These are phyloP conservation scores for Tricholoma furcatifolium DNA, from an alignment of 768 basidiomycete genomes.

Conservation along the genomic window DNA sequence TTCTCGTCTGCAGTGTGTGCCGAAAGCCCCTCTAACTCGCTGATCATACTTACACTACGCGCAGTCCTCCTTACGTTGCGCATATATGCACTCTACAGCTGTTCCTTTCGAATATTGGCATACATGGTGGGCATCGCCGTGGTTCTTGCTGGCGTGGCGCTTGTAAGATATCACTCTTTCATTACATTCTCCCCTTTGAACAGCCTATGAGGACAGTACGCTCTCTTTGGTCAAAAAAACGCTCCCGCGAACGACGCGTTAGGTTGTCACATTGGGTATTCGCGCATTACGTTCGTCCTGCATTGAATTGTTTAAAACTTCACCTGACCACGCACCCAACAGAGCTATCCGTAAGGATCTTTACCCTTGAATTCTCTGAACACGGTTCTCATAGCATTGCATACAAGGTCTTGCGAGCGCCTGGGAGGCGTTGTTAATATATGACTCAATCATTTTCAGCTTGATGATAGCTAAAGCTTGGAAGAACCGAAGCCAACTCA, in stretches of 20 bases:
- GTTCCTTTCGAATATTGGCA: constrained; percentile 35
- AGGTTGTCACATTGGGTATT: constrained; percentile 36
- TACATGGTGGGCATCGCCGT: constrained; percentile 32
- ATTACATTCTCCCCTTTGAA: neutral
- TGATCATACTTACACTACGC: neutral
- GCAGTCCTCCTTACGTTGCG: constrained; percentile 45
- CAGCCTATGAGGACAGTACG: constrained; percentile 33
- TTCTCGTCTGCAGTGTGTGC: constrained; percentile 44
- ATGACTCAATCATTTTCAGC: constrained; percentile 45
- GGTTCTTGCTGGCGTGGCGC: constrained; percentile 28
- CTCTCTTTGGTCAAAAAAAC: constrained; percentile 38
- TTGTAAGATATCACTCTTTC: constrained; percentile 30
- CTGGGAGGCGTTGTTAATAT: constrained; percentile 53
- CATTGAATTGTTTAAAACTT: neutral
- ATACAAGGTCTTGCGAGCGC: constrained; percentile 31
- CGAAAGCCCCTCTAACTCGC: neutral
- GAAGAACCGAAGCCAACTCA: constrained; percentile 29
- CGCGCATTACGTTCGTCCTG: constrained; percentile 27
- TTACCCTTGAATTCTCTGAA: neutral
- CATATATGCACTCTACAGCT: constrained; percentile 48
- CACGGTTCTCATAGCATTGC: neutral
- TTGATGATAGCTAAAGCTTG: constrained; percentile 49
- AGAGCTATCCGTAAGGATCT: constrained; percentile 18
- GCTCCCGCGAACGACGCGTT: constrained; percentile 16
- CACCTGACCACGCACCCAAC: neutral